These are phyloP conservation scores for Tetraselmis chui DNA, from an alignment of 139 green algal species.

Conservation along the genomic window DNA sequence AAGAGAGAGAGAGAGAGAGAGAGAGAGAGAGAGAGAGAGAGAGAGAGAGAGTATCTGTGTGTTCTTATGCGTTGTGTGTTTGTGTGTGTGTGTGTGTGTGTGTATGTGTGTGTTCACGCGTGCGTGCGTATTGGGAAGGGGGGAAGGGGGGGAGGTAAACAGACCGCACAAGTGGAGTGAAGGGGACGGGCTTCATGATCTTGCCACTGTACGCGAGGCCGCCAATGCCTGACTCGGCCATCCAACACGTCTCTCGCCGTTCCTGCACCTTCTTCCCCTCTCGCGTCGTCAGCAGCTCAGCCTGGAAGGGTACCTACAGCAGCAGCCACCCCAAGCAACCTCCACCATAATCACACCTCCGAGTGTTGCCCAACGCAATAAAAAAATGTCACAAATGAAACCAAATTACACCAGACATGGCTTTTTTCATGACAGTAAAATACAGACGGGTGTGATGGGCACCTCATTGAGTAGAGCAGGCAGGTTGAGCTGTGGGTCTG, in stretches of 20 bases:
- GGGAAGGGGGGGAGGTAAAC: no score
- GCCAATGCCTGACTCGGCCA: constrained; percentile 18
- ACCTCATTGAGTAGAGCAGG: neutral
- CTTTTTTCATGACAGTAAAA: no score
- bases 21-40: no score
- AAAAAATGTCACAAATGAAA: no score
- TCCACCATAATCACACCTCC: neutral
- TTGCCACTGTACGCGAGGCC: constrained; percentile 20
- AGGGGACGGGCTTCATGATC: constrained; percentile 14
- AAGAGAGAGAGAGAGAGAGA: no score
- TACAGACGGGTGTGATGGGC: no score
- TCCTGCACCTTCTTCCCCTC: constrained; percentile 11
- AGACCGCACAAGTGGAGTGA: constrained; percentile 2
- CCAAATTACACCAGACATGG: no score
- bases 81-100: no score
- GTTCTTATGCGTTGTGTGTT: no score
- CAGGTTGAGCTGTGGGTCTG: neutral
- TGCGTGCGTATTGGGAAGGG: no score
- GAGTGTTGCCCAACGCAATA: neutral
- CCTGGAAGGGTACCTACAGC: constrained; percentile 1
- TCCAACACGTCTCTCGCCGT: constrained; percentile 22
- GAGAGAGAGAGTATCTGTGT: no score
- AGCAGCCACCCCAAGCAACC: neutral
- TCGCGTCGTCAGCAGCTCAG: constrained; percentile 17
- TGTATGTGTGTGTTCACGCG: no score